Conservation (phyloP, 202 grass and related monocot species). For the Hordeum pubiflorum region DNA sequence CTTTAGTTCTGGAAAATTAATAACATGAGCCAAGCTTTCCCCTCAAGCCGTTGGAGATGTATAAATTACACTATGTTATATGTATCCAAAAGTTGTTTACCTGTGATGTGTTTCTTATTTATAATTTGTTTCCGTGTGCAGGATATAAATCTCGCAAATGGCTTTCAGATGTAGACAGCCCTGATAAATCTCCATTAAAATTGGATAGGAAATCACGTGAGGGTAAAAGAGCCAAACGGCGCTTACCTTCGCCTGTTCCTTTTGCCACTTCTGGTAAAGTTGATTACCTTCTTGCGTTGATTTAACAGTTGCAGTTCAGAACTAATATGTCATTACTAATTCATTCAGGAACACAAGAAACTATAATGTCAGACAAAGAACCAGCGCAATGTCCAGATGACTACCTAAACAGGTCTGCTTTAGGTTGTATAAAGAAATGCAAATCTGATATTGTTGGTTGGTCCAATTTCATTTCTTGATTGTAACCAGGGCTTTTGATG, state of each 20-base stretch:
- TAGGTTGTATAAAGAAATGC: conserved; percentile 1
- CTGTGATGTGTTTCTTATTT: background rate
- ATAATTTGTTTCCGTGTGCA: conserved; percentile 39
- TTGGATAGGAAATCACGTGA: conserved; percentile 49
- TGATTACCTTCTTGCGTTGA: conserved; percentile 10
- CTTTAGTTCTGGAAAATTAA: background rate
- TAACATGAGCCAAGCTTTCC: no score
- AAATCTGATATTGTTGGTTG: conserved; percentile 10
- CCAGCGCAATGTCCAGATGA: conserved; percentile 55
- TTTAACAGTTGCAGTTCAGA: conserved; percentile 10
- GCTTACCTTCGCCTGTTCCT: conserved; percentile 41
- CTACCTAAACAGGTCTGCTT: conserved; percentile 55
- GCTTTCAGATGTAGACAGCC: conserved; percentile 40
- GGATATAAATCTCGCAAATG: conserved; percentile 49
- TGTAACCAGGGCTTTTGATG: conserved; percentile 66
- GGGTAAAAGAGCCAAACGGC: conserved; percentile 40
- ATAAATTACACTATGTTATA: background rate
- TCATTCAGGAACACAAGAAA: conserved; percentile 59
- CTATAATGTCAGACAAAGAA: conserved; percentile 44
- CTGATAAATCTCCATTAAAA: conserved; percentile 36
- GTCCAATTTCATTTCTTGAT: conserved; percentile 19
- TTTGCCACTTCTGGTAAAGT: conserved; percentile 38
- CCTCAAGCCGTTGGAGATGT: background rate
- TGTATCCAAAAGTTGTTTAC: background rate
- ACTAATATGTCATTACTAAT: background rate